Conservation (phyloP, 2,329 filamentous ascomycete genomes). For the Fusarium tjaetaba region DNA sequence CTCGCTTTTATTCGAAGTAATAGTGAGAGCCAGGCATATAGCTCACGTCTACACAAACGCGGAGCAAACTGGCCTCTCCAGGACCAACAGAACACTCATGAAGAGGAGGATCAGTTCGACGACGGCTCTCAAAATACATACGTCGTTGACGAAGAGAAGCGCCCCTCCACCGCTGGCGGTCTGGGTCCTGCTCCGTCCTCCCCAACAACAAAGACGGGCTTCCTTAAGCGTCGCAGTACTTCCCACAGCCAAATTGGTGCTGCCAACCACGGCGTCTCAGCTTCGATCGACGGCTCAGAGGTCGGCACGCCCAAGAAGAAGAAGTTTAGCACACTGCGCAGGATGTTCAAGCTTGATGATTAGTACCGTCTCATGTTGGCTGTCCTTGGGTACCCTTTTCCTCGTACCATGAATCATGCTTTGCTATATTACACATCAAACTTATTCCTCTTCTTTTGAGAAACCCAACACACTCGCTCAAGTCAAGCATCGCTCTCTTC, state of each 20-base stretch:
- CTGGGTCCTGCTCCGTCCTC: constrained; percentile 38
- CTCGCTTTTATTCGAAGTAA: constrained; percentile 57
- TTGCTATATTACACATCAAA: not conserved
- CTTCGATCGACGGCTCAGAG: constrained; percentile 23
- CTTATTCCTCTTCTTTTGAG: not conserved
- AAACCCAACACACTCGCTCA: constrained; percentile 11
- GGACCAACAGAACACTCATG: constrained; percentile 46
- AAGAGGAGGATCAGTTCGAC: constrained; percentile 43
- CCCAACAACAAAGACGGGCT: constrained; percentile 46
- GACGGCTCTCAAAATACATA: constrained; percentile 41
- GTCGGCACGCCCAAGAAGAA: constrained; percentile 60
- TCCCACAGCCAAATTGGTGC: constrained; percentile 47
- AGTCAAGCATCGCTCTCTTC: constrained; percentile 4
- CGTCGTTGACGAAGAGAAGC: constrained; percentile 39
- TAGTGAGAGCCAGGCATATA: constrained; percentile 41
- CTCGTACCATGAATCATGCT: not conserved
- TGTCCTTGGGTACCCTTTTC: not conserved
- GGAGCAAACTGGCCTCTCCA: constrained; percentile 50
- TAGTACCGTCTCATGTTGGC: constrained; percentile 38
- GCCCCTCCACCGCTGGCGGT: constrained; percentile 50
- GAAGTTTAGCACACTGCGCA: constrained; percentile 73
- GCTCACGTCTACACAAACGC: constrained; percentile 42
- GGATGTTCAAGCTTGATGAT: constrained; percentile 67
- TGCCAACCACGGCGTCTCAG: constrained; percentile 1
- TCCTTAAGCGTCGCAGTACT: constrained; percentile 51